Conservation (phyloP, 148 eudicot species). For the Vaccinium vitisidaea region DNA sequence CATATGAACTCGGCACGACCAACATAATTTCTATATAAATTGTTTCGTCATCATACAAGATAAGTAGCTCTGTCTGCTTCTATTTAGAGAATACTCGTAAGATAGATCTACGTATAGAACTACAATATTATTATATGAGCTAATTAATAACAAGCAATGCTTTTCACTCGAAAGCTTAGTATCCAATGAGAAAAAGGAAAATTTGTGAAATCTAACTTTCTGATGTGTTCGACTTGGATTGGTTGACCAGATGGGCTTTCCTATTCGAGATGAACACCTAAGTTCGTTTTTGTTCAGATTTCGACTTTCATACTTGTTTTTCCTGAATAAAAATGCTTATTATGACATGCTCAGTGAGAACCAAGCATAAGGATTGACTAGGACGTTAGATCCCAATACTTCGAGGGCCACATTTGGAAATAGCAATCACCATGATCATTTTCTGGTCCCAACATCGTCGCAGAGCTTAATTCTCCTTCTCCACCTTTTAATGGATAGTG, state of each 20-base stretch:
- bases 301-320: not conserved
- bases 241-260: not conserved
- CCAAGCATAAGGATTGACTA: not conserved
- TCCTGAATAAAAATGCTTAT: not conserved
- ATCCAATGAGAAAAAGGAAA: not conserved
- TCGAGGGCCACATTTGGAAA: not conserved
- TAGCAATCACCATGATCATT: not conserved
- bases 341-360: not conserved
- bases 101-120: not conserved
- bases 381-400: constrained; percentile 3
- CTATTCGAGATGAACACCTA: not conserved
- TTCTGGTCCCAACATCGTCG: not conserved
- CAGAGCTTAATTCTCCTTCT: not conserved
- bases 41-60: not conserved
- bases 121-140: not conserved
- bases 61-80: not conserved
- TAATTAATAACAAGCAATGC: not conserved
- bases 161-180: not conserved
- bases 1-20: not conserved
- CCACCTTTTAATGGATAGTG: not conserved
- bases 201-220: not conserved
- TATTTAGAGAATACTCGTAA: not conserved
- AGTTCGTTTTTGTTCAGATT: not conserved
- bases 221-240: not conserved
- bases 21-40: not conserved